Evolutionary conservation across 2,329 filamentous ascomycete genomes (phyloP), one percentile per base, ranked within the genome.

Genomic region (Fusarium bactridioides): DNA sequence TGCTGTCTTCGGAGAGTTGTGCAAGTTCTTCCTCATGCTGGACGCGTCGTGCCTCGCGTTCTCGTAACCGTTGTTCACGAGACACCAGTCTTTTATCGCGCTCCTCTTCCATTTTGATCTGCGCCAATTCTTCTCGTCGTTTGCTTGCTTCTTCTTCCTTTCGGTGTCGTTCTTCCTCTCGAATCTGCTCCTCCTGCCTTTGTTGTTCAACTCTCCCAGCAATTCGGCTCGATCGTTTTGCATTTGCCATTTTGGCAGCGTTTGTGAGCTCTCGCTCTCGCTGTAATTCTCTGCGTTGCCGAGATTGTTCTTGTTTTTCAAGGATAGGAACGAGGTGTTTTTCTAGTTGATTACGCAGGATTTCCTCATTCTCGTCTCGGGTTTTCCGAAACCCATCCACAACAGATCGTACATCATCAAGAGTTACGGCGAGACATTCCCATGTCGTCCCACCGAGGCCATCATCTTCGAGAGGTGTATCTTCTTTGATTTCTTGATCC

Each of bases 151-250:
- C 85, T 60, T 95, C 93, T 50, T 77, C 74, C 35, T 70, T 71
- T 10, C 73, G 75, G 19, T 76, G 77, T 27, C 78, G 89, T 74
- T 93, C 90, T 50, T 92, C 92, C 78, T 95, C 92, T 15, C 87
- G 89, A 23, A 86, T 87, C 74, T 92, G 88, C 67, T 94, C 91
- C 51, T 95, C 91, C 68, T 92, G 86, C 74, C 90, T 91, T 77
- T 94, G 93, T 72, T 90, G 92, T 79, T 98, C 94, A 38, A 90
- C 85, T 79, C 94, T 97, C 72, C 89, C 88, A 23, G 95, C 95
- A 74, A 99, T 90, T 70, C 96, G 90, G 77, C 94, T 97, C 2
- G 96, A 99, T 70, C 96, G 88, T 83, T 99, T 99, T 8, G 96
- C 95, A 63, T 92, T 93, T n/a, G 94, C 94, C 83, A 98, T 88